Base-by-base conservation (phyloP, 2,329 filamentous ascomycete species). In the Passalora sequoiae region DNA sequence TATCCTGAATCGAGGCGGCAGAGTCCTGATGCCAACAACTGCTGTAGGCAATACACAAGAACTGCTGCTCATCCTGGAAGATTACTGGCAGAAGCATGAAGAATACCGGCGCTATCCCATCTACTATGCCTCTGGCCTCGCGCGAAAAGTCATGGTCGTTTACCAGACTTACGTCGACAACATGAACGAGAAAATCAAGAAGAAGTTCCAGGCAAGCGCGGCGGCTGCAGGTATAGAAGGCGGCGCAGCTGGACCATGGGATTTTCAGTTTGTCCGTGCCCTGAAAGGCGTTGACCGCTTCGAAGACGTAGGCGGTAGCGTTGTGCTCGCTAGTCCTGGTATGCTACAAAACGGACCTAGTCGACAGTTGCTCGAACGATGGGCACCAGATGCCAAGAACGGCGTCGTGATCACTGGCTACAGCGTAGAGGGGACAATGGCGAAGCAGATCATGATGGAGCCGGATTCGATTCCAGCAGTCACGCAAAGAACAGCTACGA, bases 101-200 rank as follows among this genome's bases (percentile, higher is more conserved):
- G 89, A 96, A 56, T 88, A 83, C 54, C 89, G 95, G 53, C 89
- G 86, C 54, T 84, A 86, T 25, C 92, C 92, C 4, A 97, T 98
- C 50, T 98, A 97, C 71, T 98, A 97, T 65, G 94, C 94, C 42
- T 92, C 87, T 58, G 95, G 94, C 59, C 78, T 97, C 30, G 92
- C 92, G 1, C 76, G 91, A 50, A 92, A 95, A 67, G 98, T 92
- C 69, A 98, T 98, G 92, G 80, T 96, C 21, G 89, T 97, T 3
- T 98, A 98, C 63, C 92, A 97, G 65, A 98, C 92, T 1, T 98
- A 97, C 60, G 88, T 97, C 37, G 88, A 89, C 37, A 89, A 89
- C 43, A 98, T 98, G 92, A 98, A 98, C 64, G 91, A 97, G 61
- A 97, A 96, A 59, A 97, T 98, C 72, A 96, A 95, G 66, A 80